These are phyloP conservation scores for Xylaria telfairii DNA, from an alignment of 495 filamentous ascomycete genomes.

Conservation along the genomic window DNA sequence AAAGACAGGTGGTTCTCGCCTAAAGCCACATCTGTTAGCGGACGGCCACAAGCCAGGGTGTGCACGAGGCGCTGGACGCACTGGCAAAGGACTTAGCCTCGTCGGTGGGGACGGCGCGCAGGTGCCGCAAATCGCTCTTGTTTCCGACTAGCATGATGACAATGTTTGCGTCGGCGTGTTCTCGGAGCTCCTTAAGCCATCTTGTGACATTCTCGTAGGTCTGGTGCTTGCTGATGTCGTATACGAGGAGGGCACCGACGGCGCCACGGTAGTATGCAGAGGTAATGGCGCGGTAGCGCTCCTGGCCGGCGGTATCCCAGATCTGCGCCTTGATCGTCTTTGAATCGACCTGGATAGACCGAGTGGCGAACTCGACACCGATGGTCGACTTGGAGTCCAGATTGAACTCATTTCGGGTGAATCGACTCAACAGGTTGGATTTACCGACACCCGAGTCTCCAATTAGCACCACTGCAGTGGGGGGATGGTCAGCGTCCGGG, in stretches of 20 bases:
- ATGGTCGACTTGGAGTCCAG: constrained; percentile 99
- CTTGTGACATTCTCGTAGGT: constrained; percentile 99
- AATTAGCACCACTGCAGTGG: constrained; percentile 85
- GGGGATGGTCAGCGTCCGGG: constrained; percentile 43
- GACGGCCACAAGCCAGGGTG: neutral
- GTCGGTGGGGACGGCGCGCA: constrained; percentile 96
- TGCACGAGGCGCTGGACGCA: constrained; percentile 53
- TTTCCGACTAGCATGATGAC: constrained; percentile 99
- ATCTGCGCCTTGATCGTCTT: constrained; percentile 99
- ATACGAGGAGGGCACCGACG: constrained; percentile 95
- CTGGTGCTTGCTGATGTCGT: constrained; percentile 99
- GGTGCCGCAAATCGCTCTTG: constrained; percentile 99
- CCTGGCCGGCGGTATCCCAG: constrained; percentile 99
- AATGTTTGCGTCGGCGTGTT: constrained; percentile 98
- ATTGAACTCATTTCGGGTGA: constrained; percentile 99
- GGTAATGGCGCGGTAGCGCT: constrained; percentile 98
- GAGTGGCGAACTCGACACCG: constrained; percentile 98
- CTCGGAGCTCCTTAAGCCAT: constrained; percentile 98
- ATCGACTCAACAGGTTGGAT: constrained; percentile 98
- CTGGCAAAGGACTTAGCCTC: constrained; percentile 98
- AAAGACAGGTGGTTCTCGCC: constrained; percentile 96
- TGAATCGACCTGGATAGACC: constrained; percentile 97
- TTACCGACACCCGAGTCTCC: constrained; percentile 99
- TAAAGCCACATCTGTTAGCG: constrained; percentile 47
- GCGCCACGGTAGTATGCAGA: constrained; percentile 98